phyloP scores from a whole-genome alignment of 768 basidiomycete species.

The Agaricus bisporus region DNA sequence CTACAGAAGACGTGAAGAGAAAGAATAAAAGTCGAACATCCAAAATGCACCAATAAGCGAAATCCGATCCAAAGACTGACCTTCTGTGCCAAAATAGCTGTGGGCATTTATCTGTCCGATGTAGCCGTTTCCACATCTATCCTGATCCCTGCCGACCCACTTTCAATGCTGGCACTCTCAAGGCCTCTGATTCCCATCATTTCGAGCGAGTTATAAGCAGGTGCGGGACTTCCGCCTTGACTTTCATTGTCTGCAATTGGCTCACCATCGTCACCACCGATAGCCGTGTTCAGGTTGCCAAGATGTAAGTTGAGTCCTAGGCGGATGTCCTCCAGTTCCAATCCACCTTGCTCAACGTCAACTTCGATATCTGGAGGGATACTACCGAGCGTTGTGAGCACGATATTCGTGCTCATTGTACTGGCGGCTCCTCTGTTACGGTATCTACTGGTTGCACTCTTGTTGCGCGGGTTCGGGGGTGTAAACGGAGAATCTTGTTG shows the following conservation, averaged over 20 bases:
- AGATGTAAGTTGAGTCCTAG: constrained; percentile 49
- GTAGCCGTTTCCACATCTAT: constrained; percentile 60
- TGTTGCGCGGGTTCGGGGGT: constrained; percentile 41
- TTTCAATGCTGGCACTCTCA: constrained; percentile 16
- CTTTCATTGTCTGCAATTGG: constrained; percentile 40
- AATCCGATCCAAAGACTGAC: neutral
- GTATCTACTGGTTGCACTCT: constrained; percentile 29
- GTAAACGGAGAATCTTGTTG: constrained; percentile 51
- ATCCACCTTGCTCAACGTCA: constrained; percentile 44
- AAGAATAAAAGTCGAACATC: neutral
- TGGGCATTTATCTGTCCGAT: constrained; percentile 10
- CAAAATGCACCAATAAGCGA: neutral
- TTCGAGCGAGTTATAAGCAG: constrained; percentile 47
- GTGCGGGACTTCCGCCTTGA: constrained; percentile 42
- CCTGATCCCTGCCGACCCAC: constrained; percentile 39
- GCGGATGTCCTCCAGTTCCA: constrained; percentile 54
- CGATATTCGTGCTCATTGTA: constrained; percentile 54
- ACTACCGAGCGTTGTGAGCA: constrained; percentile 59
- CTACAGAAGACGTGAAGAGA: constrained; percentile 2
- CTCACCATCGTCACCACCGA: constrained; percentile 47
- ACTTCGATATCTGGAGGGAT: constrained; percentile 46
- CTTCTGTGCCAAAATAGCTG: neutral
- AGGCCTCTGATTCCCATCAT: constrained; percentile 31
- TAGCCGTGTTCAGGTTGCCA: constrained; percentile 41
- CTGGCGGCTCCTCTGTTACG: constrained; percentile 41